Base-by-base conservation (phyloP, 805 yeast genomes). In the Kodamaea nitidulidarum region DNA sequence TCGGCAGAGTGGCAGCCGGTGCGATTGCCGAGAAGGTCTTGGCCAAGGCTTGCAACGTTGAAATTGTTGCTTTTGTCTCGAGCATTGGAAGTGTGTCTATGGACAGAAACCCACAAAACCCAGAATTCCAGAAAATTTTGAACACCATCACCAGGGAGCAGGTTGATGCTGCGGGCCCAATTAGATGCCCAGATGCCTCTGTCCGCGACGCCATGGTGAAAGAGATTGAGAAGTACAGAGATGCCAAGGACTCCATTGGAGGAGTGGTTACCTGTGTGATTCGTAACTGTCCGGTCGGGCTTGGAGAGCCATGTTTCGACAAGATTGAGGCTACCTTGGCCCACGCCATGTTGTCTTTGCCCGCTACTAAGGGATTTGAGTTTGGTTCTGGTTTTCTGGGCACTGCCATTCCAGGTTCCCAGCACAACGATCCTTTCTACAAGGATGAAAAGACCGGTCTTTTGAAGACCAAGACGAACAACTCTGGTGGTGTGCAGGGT, bases 1-100 rank as follows among this genome's bases (percentile, higher is more conserved):
- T 93, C 54, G 98, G 98, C 42, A 80, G 98, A 64, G 98, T 93
- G 39, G 98, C 98, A 35, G 98, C 97, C 7, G 97, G 97, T 56
- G 98, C 96, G 37, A 81, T 93, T 63, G 98, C 98, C 36, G 98
- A 93, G 64, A 91, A 90, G 67, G 81, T 87, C 48, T 75, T 93
- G 56, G 58, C 67, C 35, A 80, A 83, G 51, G 84, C 85, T 40
- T 80, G 84, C 57, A 76, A 78, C 43, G 93, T 93, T 33, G 98
- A 91, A 63, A 87, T 93, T 54, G 96, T 93, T 35, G 98, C 97
- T 0, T 93, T 93, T 64, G 97, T 91, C 15, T 78, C 93, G n/a
- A 84, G 86, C 44, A 95, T 93, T 46, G 98, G 98, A 32, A 71
- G 75, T 18, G 72, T 85, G 36, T 67, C 82, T 51, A 83, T 93